Evolutionary conservation across 768 basidiomycete genomes (phyloP), one percentile per base, ranked within the genome.

Genomic region (Boletales sp.): DNA sequence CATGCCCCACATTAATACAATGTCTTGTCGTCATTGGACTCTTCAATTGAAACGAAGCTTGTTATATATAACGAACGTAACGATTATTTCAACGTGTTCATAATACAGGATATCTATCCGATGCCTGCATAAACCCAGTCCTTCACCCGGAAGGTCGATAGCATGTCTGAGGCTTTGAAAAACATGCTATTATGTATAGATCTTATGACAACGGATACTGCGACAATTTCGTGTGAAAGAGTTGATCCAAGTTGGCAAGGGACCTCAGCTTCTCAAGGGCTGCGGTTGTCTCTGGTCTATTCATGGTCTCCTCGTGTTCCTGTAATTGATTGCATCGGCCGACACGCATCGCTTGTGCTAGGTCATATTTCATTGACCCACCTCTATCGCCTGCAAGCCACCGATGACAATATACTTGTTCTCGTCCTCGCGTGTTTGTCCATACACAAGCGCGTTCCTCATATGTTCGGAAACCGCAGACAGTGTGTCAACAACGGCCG

Each of bases 341-440:
- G 5, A 28, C 25, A 28, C 25, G 5, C 25, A 28, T 28, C 25
- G 7, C 7, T 5, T 28, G 7, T 5, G 25, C 25, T 5, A 6
- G 25, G 30, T 40, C 28, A 8, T 5, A 11, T 34, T 5, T 11
- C 8, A 8, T 28, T 18, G 13, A 46, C 64, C 12, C 35, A 66
- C 66, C 61, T 68, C 58, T 3, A 61, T 48, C 3, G 52, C 37
- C 5, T 30, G 9, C 66, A 61, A 68, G 6, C 66, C 66, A 1
- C 44, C 19, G n/a, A 68, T 15, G 7, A 56, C 4, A 32, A 64
- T 1, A 33, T 56, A 56, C 39, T 53, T 56, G 54, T 54, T 64
- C 36, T 56, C 46, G 8, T 66, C 57, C 46, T 59, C 55, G 21
- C 41, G 48, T 9, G 53, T 47, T 30, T 56, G 44, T 31, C 65